Base-by-base conservation (phyloP, 441 rosid species). In the Pelargonium fulgidum region DNA sequence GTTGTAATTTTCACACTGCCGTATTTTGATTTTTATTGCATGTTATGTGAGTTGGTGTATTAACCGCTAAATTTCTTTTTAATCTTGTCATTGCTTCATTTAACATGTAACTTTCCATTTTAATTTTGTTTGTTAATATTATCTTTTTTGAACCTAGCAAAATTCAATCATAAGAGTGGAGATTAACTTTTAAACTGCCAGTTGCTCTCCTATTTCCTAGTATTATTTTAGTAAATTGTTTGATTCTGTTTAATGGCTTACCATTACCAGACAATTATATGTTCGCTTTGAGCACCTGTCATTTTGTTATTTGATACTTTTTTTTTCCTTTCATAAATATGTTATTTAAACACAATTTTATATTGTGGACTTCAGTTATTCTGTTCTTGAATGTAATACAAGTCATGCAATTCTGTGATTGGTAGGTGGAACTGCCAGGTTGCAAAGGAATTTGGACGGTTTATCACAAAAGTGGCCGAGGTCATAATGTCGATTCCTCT, bases 391-490 rank as follows among this genome's bases (percentile, higher is more conserved):
- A 61, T 22, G 36, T 24, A 61, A 61, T 24, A 61, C 64, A 61
- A 61, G 64, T 24, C 64, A 24, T 61, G 64, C 64, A 11, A 16
- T 61, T 22, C 52, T 68, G 39, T 66, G 33, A 54, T 73, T 64
- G 41, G 80, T 85, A 95, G 99, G 99, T 95, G 80, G 96, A 92
- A 77, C 90, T 95, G 70, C 87, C 91, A 65, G 97, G 99, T 73
- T 95, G 99, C 80, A 89, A 85, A 84, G 99, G 96, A 80, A 90
- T 95, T 81, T 95, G 99, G 99, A 90, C 97, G 17, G 98, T 95
- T 73, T 95, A 92, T 80, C 98, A 92, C 81, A 92, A 95, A 85
- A 92, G 85, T 78, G 77, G 92, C n/a, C 91, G 96, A 66, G 76
- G 86, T 68, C 88, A 82, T 76, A 86, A 74, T 82, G 84, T 72